Base-by-base conservation (phyloP, 495 filamentous ascomycete species). In the Beverwykella pulmonaria region DNA sequence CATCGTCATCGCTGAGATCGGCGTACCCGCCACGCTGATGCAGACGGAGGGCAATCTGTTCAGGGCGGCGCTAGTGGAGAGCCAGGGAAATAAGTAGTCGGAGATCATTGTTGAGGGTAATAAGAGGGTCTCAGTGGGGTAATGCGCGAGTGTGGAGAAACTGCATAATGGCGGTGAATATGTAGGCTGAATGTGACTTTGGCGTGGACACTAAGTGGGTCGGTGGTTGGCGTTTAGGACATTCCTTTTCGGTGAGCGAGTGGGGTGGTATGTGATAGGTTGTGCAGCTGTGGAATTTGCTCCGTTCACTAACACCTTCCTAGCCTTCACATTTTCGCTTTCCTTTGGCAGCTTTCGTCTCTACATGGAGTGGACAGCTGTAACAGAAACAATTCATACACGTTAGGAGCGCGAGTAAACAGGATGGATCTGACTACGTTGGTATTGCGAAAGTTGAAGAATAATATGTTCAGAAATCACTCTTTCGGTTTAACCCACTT, bases 31-130 rank as follows among this genome's bases (percentile, higher is more conserved):
- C n/a, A 57, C 27, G 19, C 36, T 70, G 10, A 29, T 70, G 34
- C n/a, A 53, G 26, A 69, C 39, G 41, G 36, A 64, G 27, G 53
- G 66, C n/a, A 56, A 53, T 47, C 30, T 39, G 36, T 69, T 69
- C 36, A 52, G 32, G 30, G 61, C 8, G 30, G 61, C 8, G 15
- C 34, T 69, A 14, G 66, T 69, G 22, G 66, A 65, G 53, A 60
- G 41, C 32, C 62, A 65, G 53, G 62, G 53, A 29, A 49, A 26
- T 54, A 54, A 53, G 49, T 54, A 62, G 47, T 17, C 15, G 29
- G 49, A 44, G 39, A 44, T 50, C 23, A 47, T 27, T 48, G 26
- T 32, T 17, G 10, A 29, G 9, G 17, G 17, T 52, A 19, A 23
- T 23, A 23, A 23, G 46, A 48, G 22, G 46, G 22, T 48, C 46